phyloP scores from a whole-genome alignment of 495 filamentous ascomycete genomes.

The Coniosporium apollinis region DNA sequence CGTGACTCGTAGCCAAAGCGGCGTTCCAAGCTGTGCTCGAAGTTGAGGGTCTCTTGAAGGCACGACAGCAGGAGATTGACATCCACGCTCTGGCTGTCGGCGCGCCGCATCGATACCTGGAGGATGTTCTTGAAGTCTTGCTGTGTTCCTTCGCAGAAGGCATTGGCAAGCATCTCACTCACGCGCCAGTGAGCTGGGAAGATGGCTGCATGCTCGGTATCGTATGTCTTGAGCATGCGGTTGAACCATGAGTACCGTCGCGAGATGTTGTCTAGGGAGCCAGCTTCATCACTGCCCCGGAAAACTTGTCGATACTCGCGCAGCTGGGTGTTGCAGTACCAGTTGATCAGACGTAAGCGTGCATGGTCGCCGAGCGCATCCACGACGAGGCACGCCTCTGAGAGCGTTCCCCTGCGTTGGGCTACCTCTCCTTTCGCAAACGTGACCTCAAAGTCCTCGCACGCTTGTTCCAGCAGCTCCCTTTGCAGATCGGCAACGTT shows the following conservation, averaged over 20 bases:
- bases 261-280: slow-evolving; percentile 92
- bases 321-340: slow-evolving; percentile 97
- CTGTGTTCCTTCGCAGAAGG: slow-evolving; percentile 85
- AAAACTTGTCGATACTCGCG: slow-evolving; percentile 94
- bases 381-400: slow-evolving; percentile 84
- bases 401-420: slow-evolving; percentile 48
- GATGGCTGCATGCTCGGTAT: slow-evolving; percentile 77
- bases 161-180: slow-evolving; percentile 75
- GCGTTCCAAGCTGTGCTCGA: slow-evolving; percentile 80
- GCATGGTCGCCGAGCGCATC: slow-evolving; percentile 90
- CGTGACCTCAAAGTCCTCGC: slow-evolving; percentile 91
- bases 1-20: slow-evolving; percentile 54
- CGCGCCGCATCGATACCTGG: slow-evolving; percentile 61
- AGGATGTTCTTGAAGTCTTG: slow-evolving; percentile 93
- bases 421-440: slow-evolving; percentile 82
- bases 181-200: slow-evolving; percentile 84
- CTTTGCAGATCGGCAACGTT: slow-evolving; percentile 91
- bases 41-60: slow-evolving; percentile 91
- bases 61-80: slow-evolving; percentile 85
- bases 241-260: slow-evolving; percentile 92
- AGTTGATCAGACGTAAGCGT: slow-evolving; percentile 64
- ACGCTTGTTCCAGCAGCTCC: slow-evolving; percentile 88
- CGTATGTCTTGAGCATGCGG: slow-evolving; percentile 88
- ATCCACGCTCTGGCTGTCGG: slow-evolving; percentile 69
- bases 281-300: slow-evolving; percentile 88